phyloP scores from a whole-genome alignment of 2,329 filamentous ascomycete genomes.

The Arthrobotrys megalospora region DNA sequence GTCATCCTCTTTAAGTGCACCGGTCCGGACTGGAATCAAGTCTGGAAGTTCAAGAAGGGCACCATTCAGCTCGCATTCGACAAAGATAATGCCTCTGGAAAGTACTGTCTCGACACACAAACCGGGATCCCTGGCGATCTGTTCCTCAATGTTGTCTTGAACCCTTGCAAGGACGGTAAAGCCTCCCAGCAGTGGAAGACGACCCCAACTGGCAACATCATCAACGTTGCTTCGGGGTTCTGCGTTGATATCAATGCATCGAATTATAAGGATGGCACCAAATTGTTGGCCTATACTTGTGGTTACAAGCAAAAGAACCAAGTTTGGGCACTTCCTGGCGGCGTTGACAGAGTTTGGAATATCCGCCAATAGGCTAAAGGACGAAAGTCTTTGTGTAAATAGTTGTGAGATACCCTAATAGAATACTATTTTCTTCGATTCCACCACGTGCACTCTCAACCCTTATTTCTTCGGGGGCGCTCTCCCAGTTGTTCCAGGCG shows the following conservation, averaged over 20 bases:
- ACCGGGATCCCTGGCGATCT: not conserved
- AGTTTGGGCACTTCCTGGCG: constrained; percentile 40
- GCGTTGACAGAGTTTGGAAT: constrained; percentile 46
- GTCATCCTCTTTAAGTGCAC: constrained; percentile 53
- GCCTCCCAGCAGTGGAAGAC: constrained; percentile 53
- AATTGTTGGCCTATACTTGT: constrained; percentile 49
- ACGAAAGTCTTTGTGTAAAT: not conserved
- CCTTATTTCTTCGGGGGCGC: not conserved
- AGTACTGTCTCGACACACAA: constrained; percentile 55
- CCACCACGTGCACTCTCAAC: not conserved
- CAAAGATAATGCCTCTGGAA: constrained; percentile 31
- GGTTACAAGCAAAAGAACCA: constrained; percentile 56
- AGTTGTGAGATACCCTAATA: constrained; percentile 29
- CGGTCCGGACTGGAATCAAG: constrained; percentile 55
- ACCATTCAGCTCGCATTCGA: constrained; percentile 58
- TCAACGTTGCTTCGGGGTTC: constrained; percentile 29
- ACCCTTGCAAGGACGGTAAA: constrained; percentile 41
- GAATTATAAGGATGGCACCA: constrained; percentile 52
- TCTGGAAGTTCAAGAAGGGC: constrained; percentile 59
- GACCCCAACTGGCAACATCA: constrained; percentile 39
- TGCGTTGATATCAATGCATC: constrained; percentile 60
- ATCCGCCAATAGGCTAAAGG: not conserved
- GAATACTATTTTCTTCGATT: not conserved
- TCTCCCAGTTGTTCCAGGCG: not conserved
- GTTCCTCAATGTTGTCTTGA: constrained; percentile 45